Percentiles rank a stretch among this genome's conserved stretches.
Conservation (phyloP, 345 rosid species). For the Bretschneidera sinensis region DNA sequence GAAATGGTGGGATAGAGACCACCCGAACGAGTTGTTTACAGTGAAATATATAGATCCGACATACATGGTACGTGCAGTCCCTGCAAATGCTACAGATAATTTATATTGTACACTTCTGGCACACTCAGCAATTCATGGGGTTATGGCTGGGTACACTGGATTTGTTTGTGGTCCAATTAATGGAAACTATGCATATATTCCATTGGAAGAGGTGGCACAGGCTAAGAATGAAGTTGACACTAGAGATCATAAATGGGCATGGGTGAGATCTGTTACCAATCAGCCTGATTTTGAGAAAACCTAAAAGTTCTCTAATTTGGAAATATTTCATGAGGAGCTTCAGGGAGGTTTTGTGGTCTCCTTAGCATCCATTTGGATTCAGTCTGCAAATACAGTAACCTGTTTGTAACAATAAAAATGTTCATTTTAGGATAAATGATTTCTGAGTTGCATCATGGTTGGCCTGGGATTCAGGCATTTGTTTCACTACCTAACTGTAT, state of each 20-base stretch:
- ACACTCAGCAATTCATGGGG: slow-evolving; percentile 88
- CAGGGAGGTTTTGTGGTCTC: not conserved
- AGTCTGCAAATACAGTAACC: not conserved
- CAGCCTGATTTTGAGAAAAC: slow-evolving; percentile 68
- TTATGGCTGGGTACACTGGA: slow-evolving; percentile 87
- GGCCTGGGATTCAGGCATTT: no score
- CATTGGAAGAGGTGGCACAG: slow-evolving; percentile 64
- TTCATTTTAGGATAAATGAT: no score
- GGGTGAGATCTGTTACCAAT: slow-evolving; percentile 80
- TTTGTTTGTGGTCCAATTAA: slow-evolving; percentile 82
- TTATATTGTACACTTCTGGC: slow-evolving; percentile 81
- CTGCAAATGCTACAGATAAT: slow-evolving; percentile 77
- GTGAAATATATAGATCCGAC: slow-evolving; percentile 92
- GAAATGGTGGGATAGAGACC: slow-evolving; percentile 70
- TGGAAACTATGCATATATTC: slow-evolving; percentile 81
- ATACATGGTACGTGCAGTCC: slow-evolving; percentile 89
- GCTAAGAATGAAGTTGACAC: slow-evolving; percentile 62
- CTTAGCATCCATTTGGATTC: not conserved
- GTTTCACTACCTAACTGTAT: not conserved
- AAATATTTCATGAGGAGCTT: not conserved
- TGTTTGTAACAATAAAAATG: no score
- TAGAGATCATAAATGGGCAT: slow-evolving; percentile 83
- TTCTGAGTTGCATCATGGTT: not conserved
- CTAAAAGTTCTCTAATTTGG: not conserved
- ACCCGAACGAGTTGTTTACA: slow-evolving; percentile 57